Evolutionary conservation across 2,329 filamentous ascomycete species (phyloP).

Genomic region (Colletotrichum theobromicola): DNA sequence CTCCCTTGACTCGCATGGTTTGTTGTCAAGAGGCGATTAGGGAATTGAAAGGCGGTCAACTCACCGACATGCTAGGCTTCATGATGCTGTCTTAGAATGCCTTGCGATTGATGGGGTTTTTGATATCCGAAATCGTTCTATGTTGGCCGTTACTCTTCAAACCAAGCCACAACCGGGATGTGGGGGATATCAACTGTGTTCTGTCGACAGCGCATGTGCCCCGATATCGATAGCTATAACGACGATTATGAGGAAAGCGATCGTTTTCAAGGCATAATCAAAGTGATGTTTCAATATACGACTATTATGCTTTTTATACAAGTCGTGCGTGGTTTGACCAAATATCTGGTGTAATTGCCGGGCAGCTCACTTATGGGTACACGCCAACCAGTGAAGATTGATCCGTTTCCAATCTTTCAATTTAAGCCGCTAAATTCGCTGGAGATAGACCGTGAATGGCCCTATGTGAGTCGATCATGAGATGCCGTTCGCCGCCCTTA

Average conservation of each 20-base stretch:
- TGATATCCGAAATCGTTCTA: neutral
- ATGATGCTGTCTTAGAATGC: neutral
- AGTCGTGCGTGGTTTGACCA: neutral
- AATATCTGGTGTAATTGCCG: neutral
- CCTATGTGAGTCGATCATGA: neutral
- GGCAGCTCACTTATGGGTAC: neutral
- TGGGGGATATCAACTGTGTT: neutral
- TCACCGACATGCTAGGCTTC: neutral
- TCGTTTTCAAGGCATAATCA: neutral
- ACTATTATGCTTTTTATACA: neutral
- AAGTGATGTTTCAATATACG: neutral
- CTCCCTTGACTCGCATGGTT: neutral
- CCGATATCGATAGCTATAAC: too few relatives aligned
- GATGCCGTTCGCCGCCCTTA: neutral
- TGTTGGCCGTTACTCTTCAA: neutral
- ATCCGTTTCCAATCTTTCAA: neutral
- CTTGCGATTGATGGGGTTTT: neutral
- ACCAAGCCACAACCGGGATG: neutral
- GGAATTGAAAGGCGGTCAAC: neutral
- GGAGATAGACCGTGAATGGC: neutral
- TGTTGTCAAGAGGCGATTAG: neutral
- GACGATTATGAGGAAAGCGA: too few relatives aligned
- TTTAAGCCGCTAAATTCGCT: neutral
- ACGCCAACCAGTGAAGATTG: neutral
- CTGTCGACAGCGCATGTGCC: too few relatives aligned